These are phyloP conservation scores for Amaranthus tricolor DNA, from an alignment of 179 eudicot genomes.

Conservation along the genomic window DNA sequence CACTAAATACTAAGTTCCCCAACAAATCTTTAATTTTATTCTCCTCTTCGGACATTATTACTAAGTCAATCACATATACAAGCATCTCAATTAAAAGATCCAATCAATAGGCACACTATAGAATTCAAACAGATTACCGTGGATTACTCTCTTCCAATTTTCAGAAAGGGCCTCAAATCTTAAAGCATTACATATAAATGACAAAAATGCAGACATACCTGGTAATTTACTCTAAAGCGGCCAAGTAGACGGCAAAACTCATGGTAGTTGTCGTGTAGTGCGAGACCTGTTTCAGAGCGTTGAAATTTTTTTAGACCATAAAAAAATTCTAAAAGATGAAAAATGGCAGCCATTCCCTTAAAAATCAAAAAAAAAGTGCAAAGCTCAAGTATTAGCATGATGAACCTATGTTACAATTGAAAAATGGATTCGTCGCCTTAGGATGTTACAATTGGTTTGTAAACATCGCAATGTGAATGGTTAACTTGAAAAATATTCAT, in stretches of 20 bases:
- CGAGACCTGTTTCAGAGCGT: constrained; percentile 65
- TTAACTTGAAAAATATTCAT: too few relatives aligned
- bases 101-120: not conserved
- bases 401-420: not conserved
- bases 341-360: not conserved
- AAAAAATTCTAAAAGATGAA: constrained; percentile 1
- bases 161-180: not conserved
- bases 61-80: not conserved
- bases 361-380: not conserved
- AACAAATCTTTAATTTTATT: not conserved
- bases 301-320: not conserved
- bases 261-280: constrained; percentile 94
- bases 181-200: constrained; percentile 2
- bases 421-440: too few relatives aligned
- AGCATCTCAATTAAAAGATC: not conserved
- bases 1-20: not conserved
- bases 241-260: constrained; percentile 99
- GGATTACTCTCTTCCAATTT: not conserved
- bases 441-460: too few relatives aligned
- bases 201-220: constrained; percentile 42
- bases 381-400: not conserved
- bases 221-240: constrained; percentile 88
- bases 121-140: not conserved
- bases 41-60: too few relatives aligned
- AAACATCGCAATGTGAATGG: too few relatives aligned